phyloP scores from a whole-genome alignment of 208 protist species.

The Trypanosoma lewisi region DNA sequence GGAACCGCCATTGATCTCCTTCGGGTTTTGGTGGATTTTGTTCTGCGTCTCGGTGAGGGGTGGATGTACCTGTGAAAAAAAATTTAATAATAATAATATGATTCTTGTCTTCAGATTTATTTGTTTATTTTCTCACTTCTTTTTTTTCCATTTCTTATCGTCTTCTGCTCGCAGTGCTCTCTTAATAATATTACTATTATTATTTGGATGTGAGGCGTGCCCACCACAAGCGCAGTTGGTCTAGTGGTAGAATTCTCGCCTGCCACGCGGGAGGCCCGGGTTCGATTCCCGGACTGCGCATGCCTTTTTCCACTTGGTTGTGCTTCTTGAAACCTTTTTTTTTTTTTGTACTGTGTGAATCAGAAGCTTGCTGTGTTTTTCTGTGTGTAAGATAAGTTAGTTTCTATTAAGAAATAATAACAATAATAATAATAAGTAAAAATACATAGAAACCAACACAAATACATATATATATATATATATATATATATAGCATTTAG shows the following conservation, averaged over 20 bases:
- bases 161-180: not conserved
- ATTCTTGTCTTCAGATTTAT: not conserved
- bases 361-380: too few relatives aligned
- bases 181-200: not conserved
- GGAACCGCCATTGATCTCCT: slow-evolving; percentile 47
- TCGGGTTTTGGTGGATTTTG: slow-evolving; percentile 38
- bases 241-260: slow-evolving; percentile 93
- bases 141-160: not conserved
- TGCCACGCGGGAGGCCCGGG: slow-evolving; percentile 92
- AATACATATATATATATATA: slow-evolving; percentile 6
- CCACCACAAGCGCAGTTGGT: slow-evolving; percentile 93
- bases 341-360: too few relatives aligned
- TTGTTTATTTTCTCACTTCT: slow-evolving; percentile 24
- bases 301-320: slow-evolving; percentile 55
- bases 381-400: too few relatives aligned
- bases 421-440: too few relatives aligned
- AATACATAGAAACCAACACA: slow-evolving; percentile 4
- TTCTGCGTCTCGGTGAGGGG: slow-evolving; percentile 37
- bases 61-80: too few relatives aligned
- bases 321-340: too few relatives aligned
- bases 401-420: too few relatives aligned
- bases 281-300: slow-evolving; percentile 94
- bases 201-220: too few relatives aligned
- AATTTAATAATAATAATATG: slow-evolving; percentile 13
- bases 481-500: slow-evolving; percentile 6